Evolutionary conservation across 2,329 filamentous ascomycete genomes (phyloP).

Genomic region (Epichloe sp.): DNA sequence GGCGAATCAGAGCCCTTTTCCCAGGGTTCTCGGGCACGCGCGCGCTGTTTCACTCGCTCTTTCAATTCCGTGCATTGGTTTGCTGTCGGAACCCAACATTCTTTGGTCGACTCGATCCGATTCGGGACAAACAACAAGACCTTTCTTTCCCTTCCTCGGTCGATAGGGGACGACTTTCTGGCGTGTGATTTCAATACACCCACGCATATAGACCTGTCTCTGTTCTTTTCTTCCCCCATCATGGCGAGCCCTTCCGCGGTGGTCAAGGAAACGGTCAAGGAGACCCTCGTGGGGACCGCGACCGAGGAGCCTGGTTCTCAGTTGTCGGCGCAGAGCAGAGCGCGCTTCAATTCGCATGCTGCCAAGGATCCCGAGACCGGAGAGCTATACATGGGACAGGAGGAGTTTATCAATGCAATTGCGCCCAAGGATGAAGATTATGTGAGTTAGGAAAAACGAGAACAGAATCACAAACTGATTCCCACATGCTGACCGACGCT

Average conservation of each 20-base stretch:
- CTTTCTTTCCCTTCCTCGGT: not conserved
- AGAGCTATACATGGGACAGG: slow-evolving; percentile 65
- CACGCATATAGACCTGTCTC: not conserved
- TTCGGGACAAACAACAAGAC: not conserved
- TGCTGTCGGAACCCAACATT: too few species aligned
- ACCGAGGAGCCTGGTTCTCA: slow-evolving; percentile 36
- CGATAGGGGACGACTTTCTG: not conserved
- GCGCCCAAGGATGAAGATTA: slow-evolving; percentile 81
- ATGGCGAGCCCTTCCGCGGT: slow-evolving; percentile 28
- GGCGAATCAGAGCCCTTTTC: not conserved
- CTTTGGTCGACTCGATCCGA: not conserved
- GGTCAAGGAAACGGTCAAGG: slow-evolving; percentile 63
- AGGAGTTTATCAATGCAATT: slow-evolving; percentile 86
- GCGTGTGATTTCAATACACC: too few species aligned
- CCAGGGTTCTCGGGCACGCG: not conserved
- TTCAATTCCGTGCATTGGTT: not conserved
- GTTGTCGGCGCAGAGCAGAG: slow-evolving; percentile 61
- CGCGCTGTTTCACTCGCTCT: not conserved
- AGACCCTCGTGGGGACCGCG: slow-evolving; percentile 53
- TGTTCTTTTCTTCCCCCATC: slow-evolving; percentile 5
- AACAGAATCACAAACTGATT: not conserved
- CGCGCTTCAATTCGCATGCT: slow-evolving; percentile 65
- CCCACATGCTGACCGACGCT: not conserved
- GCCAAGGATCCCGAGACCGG: slow-evolving; percentile 60
- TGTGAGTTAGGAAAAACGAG: slow-evolving; percentile 41